Conservation (phyloP, 2,329 filamentous ascomycete species). For the Zymoseptoria passerinii region DNA sequence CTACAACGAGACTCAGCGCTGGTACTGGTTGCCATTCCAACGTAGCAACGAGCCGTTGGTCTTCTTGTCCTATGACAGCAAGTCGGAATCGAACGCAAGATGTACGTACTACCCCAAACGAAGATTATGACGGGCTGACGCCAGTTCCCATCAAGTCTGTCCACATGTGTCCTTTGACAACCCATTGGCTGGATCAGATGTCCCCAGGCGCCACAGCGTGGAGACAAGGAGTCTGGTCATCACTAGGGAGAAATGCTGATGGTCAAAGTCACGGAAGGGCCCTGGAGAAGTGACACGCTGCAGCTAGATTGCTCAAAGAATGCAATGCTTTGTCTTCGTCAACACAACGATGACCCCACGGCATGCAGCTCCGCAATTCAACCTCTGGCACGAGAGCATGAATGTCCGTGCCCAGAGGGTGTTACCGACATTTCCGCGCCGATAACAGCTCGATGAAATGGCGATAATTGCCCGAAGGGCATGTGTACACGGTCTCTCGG, state of each 20-base stretch:
- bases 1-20: background rate
- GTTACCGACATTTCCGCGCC: background rate
- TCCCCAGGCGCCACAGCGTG: background rate
- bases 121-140: background rate
- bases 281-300: background rate
- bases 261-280: background rate
- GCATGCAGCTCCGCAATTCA: background rate
- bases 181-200: background rate
- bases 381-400: background rate
- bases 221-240: background rate
- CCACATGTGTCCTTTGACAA: background rate
- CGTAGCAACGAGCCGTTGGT: background rate
- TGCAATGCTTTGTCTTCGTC: background rate
- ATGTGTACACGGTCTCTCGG: too few species aligned
- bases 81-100: background rate
- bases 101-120: background rate
- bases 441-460: background rate
- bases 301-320: background rate
- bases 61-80: background rate
- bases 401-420: background rate
- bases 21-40: background rate
- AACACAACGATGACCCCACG: background rate
- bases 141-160: background rate
- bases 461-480: background rate
- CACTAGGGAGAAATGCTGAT: background rate